phyloP scores from a whole-genome alignment of 352 stramenopile species.

The Globisporangium viniferum region DNA sequence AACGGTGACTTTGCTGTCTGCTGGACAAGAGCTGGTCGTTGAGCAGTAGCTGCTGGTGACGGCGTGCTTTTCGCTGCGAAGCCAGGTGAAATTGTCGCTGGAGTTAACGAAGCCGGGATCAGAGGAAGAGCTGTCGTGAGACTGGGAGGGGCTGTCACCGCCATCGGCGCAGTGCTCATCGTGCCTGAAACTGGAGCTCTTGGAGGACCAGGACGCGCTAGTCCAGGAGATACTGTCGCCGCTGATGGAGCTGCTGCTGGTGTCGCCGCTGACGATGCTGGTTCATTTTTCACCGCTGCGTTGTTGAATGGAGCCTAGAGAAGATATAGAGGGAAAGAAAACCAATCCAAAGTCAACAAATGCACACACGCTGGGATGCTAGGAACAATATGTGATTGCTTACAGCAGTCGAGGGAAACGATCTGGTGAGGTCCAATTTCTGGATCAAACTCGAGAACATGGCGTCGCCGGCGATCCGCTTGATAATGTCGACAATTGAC shows the following conservation, averaged over 20 bases:
- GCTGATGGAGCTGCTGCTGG: not conserved
- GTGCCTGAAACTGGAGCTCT: not conserved
- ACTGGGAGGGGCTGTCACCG: not conserved
- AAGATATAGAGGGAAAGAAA: not conserved
- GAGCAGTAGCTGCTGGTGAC: slow-evolving; percentile 8
- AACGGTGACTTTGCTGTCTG: slow-evolving; percentile 4
- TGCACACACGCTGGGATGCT: not conserved
- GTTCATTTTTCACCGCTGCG: slow-evolving; percentile 34
- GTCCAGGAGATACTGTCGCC: slow-evolving; percentile 1
- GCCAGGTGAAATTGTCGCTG: slow-evolving; percentile 5
- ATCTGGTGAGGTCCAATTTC: slow-evolving; percentile 75
- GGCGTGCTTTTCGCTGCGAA: not conserved
- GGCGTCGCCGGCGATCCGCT: slow-evolving; percentile 73
- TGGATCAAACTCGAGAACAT: slow-evolving; percentile 83
- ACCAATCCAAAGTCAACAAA: not conserved
- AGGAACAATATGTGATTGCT: not conserved
- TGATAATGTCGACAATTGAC: slow-evolving; percentile 86
- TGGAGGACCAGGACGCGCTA: not conserved
- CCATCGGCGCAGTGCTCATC: slow-evolving; percentile 3
- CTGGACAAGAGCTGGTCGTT: slow-evolving; percentile 22
- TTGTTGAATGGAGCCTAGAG: slow-evolving; percentile 1
- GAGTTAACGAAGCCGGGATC: not conserved
- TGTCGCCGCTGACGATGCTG: not conserved
- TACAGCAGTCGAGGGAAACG: slow-evolving; percentile 41
- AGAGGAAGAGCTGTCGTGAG: not conserved